Evolutionary conservation across 1,284 basidiomycete genomes (phyloP), one percentile per base, ranked within the genome.

Genomic region (Ceraceosorus guamensis): DNA sequence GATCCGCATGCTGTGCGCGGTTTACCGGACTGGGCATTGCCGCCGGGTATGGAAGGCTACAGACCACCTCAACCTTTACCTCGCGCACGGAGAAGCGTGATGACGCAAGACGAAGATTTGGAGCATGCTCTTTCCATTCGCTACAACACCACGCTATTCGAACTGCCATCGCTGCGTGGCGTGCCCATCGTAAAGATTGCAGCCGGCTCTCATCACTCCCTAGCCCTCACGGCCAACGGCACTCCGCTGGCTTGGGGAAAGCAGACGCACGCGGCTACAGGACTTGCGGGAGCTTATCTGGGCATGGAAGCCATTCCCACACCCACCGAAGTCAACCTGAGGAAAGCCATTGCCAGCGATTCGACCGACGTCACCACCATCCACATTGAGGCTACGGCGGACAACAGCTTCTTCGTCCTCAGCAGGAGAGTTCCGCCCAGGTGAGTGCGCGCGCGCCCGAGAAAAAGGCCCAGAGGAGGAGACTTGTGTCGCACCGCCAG

Each of bases 261-360:
- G 1, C 70, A 76, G 50, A 52, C 63, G 6, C 52, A 57, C 64
- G 88, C 87, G 43, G 89, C 92, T 77, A 81, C 90, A 49, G 91
- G 90, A 7, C 80, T 96, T 18, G n/a, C 8, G 8, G 91, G 91
- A 2, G 78, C 81, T 6, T 81, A 82, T 54, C 80, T 87, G 14
- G 81, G 83, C 5, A 78, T 88, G 53, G 84, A 88, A 48, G 83
- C 83, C 4, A 86, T 96, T 57, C 85, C 83, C 2, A 82, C 88
- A 1, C 92, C 91, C 0, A 90, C 89, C 5, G 91, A 97, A 76
- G 83, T 95, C 13, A 81, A 87, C 10, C 79, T 93, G 11, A 83
- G 83, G 77, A 81, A 82, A 44, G 80, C 80, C 43, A 82, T 83
- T 57, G 79, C 84, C 10, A 81, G 82, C 16, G 82, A 82, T 46